A percentile compares a stretch with the other conserved stretches of the same genome.
Evolutionary conservation across 768 basidiomycete species (phyloP).

Genomic region (Cubamyces sp.): DNA sequence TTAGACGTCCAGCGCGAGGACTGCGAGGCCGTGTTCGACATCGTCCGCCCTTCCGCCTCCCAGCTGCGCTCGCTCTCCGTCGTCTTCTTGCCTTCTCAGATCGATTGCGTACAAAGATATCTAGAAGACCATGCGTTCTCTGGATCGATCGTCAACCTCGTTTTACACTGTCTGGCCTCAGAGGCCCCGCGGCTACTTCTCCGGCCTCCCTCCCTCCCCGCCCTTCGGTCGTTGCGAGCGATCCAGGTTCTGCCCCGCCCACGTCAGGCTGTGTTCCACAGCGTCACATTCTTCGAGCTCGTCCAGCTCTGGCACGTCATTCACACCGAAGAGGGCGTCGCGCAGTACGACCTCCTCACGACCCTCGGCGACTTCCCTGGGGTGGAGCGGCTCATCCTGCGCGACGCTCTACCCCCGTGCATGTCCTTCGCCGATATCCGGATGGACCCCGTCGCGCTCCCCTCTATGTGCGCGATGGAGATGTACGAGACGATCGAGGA

Average conservation of each 20-base stretch:
- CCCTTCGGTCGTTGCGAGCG: not conserved
- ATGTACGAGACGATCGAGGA: conserved; percentile 13
- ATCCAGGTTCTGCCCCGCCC: conserved; percentile 5
- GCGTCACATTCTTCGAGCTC: not conserved
- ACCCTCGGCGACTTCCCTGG: not conserved
- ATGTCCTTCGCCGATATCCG: not conserved
- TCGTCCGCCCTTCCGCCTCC: not conserved
- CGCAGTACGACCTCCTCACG: not conserved
- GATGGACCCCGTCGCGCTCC: not conserved
- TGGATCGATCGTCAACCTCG: not conserved
- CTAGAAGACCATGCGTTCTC: not conserved
- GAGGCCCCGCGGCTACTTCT: not conserved
- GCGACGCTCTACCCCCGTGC: conserved; percentile 7
- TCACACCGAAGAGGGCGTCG: not conserved
- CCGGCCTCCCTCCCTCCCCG: not conserved
- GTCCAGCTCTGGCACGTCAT: conserved; percentile 4
- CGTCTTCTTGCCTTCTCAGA: not conserved
- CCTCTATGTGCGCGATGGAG: not conserved
- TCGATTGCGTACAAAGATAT: not conserved
- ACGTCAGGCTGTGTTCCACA: not conserved
- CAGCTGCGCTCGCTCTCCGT: not conserved
- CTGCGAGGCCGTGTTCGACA: not conserved
- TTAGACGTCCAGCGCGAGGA: conserved; percentile 1
- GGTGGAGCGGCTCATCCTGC: not conserved
- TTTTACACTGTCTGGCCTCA: not conserved